Conservation (phyloP, 768 basidiomycete genomes). For the Termitomyces sp. region DNA sequence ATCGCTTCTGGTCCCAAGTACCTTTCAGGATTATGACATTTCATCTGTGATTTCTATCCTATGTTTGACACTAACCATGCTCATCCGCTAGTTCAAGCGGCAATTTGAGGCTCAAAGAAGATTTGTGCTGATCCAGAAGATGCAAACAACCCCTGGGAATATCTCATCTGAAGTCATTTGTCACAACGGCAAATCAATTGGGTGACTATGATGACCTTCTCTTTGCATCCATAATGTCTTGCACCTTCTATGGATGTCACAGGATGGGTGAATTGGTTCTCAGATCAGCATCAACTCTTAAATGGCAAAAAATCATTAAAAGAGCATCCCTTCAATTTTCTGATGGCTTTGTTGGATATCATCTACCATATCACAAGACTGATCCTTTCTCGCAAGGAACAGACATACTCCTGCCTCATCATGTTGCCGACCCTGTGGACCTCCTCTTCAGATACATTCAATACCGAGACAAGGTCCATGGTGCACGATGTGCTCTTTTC, state of each 20-base stretch:
- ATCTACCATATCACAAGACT: conserved; percentile 24
- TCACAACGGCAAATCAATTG: no score
- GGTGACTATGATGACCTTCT: no score
- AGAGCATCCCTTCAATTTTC: conserved; percentile 13
- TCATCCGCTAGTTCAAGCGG: no score
- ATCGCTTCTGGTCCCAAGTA: no score
- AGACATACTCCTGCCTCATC: conserved; percentile 14
- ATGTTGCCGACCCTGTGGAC: conserved; percentile 14
- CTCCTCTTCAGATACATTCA: conserved; percentile 11
- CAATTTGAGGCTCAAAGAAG: no score
- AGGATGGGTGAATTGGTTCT: conserved; percentile 9
- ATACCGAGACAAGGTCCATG: conserved; percentile 11
- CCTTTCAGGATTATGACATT: no score
- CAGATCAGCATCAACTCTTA: conserved; percentile 13
- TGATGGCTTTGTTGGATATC: conserved; percentile 10
- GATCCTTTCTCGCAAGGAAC: conserved; percentile 22
- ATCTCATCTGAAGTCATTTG: no score
- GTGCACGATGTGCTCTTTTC: conserved; percentile 12
- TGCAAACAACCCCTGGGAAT: no score
- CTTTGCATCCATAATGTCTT: conserved; percentile 17
- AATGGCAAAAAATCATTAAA: conserved; percentile 24
- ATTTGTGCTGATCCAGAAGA: no score
- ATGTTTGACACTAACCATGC: no score
- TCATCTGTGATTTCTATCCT: no score
- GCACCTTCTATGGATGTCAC: conserved; percentile 20